Evolutionary conservation across 1,139 yeast genomes (phyloP).

Genomic region (Blastobotrys indianensis): DNA sequence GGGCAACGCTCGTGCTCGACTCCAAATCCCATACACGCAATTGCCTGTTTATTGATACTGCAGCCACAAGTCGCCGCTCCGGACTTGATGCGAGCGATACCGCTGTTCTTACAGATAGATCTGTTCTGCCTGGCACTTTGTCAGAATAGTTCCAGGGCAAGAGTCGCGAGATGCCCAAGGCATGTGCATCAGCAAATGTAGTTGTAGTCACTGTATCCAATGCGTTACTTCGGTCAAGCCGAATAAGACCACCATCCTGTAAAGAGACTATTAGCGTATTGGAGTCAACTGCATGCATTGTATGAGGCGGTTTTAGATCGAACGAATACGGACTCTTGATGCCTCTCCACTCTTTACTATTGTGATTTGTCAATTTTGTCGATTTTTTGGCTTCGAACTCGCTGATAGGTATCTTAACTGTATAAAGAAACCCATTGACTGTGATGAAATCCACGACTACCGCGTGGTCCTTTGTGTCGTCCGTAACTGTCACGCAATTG

Average conservation of each 20-base stretch:
- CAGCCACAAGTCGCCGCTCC: conserved; percentile 15
- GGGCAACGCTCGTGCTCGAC: conserved; percentile 4
- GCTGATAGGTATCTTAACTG: conserved; percentile 19
- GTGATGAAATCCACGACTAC: conserved; percentile 26
- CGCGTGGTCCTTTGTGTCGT: conserved; percentile 15
- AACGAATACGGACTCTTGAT: conserved; percentile 57
- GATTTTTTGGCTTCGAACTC: conserved; percentile 15
- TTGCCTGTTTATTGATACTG: conserved; percentile 27
- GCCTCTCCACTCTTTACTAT: conserved; percentile 26
- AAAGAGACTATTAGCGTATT: conserved; percentile 49
- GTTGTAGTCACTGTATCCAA: conserved; percentile 20
- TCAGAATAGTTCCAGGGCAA: conserved; percentile 22
- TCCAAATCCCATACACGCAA: conserved; percentile 30
- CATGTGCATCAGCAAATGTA: conserved; percentile 22
- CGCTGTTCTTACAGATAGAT: conserved; percentile 25
- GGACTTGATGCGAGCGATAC: conserved; percentile 21
- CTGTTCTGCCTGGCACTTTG: conserved; percentile 31
- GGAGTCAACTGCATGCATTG: conserved; percentile 44
- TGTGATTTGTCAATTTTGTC: conserved; percentile 15
- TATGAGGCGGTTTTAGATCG: conserved; percentile 59
- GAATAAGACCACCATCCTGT: conserved; percentile 59
- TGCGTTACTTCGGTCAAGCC: conserved; percentile 41
- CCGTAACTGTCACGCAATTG: conserved; percentile 23
- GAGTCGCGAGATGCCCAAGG: conserved; percentile 18
- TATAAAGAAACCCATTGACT: conserved; percentile 26